Evolutionary conservation across 306 rosid genomes (phyloP), one percentile per base, ranked within the genome.

Genomic region (Lathyrus tuberosus): DNA sequence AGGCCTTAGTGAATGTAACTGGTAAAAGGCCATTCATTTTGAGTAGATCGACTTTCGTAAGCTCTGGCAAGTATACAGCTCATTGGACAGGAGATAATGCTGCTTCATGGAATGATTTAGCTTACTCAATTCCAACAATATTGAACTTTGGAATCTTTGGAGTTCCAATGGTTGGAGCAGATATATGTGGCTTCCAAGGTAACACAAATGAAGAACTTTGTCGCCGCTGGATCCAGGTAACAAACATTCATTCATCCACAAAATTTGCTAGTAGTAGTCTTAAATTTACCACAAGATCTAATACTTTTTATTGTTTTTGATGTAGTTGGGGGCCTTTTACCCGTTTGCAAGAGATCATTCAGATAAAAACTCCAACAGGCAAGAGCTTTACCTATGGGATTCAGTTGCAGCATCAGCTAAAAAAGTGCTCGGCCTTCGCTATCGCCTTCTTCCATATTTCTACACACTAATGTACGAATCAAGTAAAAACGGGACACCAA

Each of bases 21-120:
- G 89, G 96, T 73, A 90, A 69, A 82, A 88, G 98, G 84, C 98
- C 98, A 18, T 93, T 93, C 74, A 33, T 93, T 62, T 86, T 93
- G 14, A 54, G 87, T 38, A 88, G 97, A 82, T 93, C 98, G 30
- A 93, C 96, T 74, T 93, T 86, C 82, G 85, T 90, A 3, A 78
- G 97, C 82, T 88, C 98, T 18, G 98, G 98, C 13, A 90, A 76
- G 86, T 90, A 90, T 78, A 28, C 90, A 30, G 98, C 97, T 2
- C 98, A 93, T 57, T 93, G 98, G 97, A 93, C 98, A 11, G 97
- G 97, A 81, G 97, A 93, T 43, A 93, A 88, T 78, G 86, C 84
- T 44, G 97, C 98, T 5, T 72, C 84, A 10, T 93, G 97, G 97
- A 70, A 83, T 64, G 98, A 93, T 83, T 81, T 93, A 76, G 97